Conservation (phyloP, 345 rosid genomes). For the Lenwebbia sp. region DNA sequence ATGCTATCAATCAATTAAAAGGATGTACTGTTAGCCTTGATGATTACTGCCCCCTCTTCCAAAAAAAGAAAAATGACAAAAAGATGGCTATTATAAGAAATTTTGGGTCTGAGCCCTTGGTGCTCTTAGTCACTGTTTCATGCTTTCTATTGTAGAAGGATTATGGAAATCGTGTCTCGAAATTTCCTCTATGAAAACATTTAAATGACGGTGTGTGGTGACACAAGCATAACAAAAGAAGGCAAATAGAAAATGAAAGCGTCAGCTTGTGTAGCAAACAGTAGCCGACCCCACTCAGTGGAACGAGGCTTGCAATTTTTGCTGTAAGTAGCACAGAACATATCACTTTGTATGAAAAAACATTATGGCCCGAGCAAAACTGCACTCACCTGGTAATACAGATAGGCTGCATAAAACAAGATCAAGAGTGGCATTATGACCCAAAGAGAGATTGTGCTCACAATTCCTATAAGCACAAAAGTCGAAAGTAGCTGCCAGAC, state of each 20-base stretch:
- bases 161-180: not conserved
- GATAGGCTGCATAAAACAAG: constrained; percentile 80
- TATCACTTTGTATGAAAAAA: not conserved
- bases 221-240: not conserved
- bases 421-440: constrained; percentile 84
- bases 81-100: not conserved
- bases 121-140: not conserved
- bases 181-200: not conserved
- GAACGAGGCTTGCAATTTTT: not conserved
- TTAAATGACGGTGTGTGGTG: not conserved
- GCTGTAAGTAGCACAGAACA: not conserved
- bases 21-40: not conserved
- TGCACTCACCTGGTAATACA: constrained; percentile 78
- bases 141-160: not conserved
- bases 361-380: not conserved
- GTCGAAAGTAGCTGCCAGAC: constrained; percentile 87
- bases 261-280: not conserved
- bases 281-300: not conserved
- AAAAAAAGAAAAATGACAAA: not conserved
- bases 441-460: constrained; percentile 91
- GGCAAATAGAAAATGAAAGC: not conserved
- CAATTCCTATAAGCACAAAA: constrained; percentile 73
- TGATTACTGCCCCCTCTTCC: not conserved
- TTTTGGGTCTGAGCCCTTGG: not conserved
- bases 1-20: not conserved